Conservation (phyloP, 2,329 filamentous ascomycete genomes). For the Tolypocladium capitatum region DNA sequence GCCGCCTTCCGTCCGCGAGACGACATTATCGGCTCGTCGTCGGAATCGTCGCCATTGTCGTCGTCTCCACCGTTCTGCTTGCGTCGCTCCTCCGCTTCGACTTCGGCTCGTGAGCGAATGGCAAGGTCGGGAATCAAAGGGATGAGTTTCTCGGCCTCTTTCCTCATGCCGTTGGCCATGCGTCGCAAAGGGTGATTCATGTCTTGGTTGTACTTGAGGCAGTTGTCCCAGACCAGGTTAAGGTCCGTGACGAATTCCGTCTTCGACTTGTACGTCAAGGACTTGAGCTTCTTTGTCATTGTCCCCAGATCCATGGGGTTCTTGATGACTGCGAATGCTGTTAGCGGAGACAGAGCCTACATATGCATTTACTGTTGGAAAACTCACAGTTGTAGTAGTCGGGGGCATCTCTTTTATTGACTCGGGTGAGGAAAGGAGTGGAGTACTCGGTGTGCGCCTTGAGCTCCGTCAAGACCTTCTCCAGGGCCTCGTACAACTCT, state of each 20-base stretch:
- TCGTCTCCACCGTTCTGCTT: slow-evolving; percentile 77
- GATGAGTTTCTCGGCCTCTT: slow-evolving; percentile 92
- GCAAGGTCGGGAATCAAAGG: slow-evolving; percentile 87
- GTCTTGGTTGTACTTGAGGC: slow-evolving; percentile 87
- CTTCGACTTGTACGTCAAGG: slow-evolving; percentile 71
- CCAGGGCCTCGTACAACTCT: slow-evolving; percentile 89
- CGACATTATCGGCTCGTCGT: slow-evolving; percentile 97
- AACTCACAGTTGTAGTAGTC: slow-evolving; percentile 82
- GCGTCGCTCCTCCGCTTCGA: slow-evolving; percentile 75
- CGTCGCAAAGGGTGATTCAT: slow-evolving; percentile 76
- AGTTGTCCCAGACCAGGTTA: slow-evolving; percentile 94
- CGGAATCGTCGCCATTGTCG: slow-evolving; percentile 78
- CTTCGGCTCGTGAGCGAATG: slow-evolving; percentile 82
- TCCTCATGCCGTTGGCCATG: slow-evolving; percentile 92
- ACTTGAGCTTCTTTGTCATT: slow-evolving; percentile 96
- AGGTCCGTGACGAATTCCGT: slow-evolving; percentile 88
- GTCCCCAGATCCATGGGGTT: slow-evolving; percentile 94
- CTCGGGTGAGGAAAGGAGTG: slow-evolving; percentile 82
- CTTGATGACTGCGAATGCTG: slow-evolving; percentile 57
- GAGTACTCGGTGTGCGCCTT: slow-evolving; percentile 97
- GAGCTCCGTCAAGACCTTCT: slow-evolving; percentile 92
- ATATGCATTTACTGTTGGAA: slow-evolving; percentile 1
- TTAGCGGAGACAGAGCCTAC: slow-evolving; percentile 8
- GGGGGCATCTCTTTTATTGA: slow-evolving; percentile 93
- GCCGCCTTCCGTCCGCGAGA: slow-evolving; percentile 77